Evolutionary conservation across 768 basidiomycete species (phyloP), one percentile per base, ranked within the genome.

Genomic region (Calocera cornea): DNA sequence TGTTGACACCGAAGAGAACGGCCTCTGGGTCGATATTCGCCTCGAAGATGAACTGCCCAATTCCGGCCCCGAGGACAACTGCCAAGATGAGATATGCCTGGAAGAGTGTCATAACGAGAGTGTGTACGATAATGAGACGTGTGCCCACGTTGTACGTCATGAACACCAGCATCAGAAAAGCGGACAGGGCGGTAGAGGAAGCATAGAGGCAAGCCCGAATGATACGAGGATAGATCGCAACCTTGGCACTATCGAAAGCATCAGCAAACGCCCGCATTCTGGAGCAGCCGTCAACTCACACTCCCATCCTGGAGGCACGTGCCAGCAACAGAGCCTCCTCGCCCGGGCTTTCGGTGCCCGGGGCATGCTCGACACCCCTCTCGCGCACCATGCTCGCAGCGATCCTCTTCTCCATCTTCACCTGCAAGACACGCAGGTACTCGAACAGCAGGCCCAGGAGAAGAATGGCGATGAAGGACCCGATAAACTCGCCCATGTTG

Each of bases 91-190:
- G 85, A 72, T 93, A 95, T 36, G 88, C 92, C 92, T 94, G 71
- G 1, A 54, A 34, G 19, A 12, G 1, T 22, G 19, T n/a, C 34
- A 41, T 38, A 66, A 36, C 12, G 31, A 5, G 22, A 10, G 12
- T 2, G 31, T 8, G 40, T 12, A 44, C 19, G 36, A 5, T 1
- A 5, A 67, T 16, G 64, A 10, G 34, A 36, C 16, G 41, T 16
- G 34, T 27, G 79, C 89, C 73, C 68, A 92, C 91, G 71, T 97
- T 97, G 78, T 95, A 97, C 2, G 93, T 95, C 93, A 97, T 95
- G 77, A 92, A 94, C 41, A 95, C 86, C 68, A 97, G 80, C 93
- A 97, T 97, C 74, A 92, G 84, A 83, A 92, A 91, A 81, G 89
- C 90, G 38, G 90, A 90, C 68, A 92, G 76, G 75, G 87, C 87